phyloP scores from a whole-genome alignment of 2,329 filamentous ascomycete genomes.

The Plenodomus tracheiphilus region DNA sequence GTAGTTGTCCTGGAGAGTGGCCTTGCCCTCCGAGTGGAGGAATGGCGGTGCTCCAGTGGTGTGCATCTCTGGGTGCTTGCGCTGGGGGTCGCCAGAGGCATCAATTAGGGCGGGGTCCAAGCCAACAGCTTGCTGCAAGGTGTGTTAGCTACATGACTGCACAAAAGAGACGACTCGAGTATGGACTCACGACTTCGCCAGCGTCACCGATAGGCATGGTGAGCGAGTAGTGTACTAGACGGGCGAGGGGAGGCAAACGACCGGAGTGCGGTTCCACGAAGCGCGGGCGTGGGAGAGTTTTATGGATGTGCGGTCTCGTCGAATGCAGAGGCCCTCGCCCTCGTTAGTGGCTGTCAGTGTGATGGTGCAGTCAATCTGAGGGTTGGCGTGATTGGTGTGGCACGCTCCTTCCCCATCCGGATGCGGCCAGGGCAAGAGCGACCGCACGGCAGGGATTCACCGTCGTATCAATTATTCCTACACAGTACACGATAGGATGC shows the following conservation, averaged over 20 bases:
- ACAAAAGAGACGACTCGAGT: no score
- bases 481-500: conserved; percentile 1
- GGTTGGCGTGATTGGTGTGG: neutral
- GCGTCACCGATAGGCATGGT: conserved; percentile 34
- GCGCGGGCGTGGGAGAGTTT: conserved; percentile 1
- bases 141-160: neutral
- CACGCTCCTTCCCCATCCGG: neutral
- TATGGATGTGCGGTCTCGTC: neutral
- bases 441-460: conserved; percentile 10
- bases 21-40: conserved; percentile 41
- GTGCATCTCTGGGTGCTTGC: conserved; percentile 33
- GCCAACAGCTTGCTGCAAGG: conserved; percentile 28
- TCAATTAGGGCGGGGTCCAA: conserved; percentile 41
- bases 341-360: neutral
- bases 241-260: neutral
- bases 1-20: conserved; percentile 40
- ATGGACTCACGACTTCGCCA: conserved; percentile 31
- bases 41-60: conserved; percentile 31
- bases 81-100: conserved; percentile 40
- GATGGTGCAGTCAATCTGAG: conserved; percentile 13
- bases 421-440: conserved; percentile 14
- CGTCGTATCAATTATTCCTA: conserved; percentile 2
- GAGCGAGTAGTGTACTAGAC: conserved; percentile 9
- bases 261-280: conserved; percentile 1
- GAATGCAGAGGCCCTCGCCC: neutral